phyloP scores from a whole-genome alignment of 192 early-diverging fungal genomes.

The Coemansia furcata region DNA sequence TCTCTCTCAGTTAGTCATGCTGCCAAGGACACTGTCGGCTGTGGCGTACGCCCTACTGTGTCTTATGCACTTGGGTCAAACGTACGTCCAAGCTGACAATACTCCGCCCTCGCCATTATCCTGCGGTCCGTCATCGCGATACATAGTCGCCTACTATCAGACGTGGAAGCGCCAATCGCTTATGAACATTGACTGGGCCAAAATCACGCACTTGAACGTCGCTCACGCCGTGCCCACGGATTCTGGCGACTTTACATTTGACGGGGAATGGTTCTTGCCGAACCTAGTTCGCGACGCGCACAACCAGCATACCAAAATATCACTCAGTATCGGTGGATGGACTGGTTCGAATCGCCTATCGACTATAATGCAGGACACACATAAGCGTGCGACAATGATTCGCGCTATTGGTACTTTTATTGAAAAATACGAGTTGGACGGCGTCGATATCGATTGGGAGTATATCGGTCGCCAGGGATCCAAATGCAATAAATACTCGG shows the following conservation, averaged over 20 bases:
- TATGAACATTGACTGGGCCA: conserved; percentile 48
- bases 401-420: conserved; percentile 58
- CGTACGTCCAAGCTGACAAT: neutral
- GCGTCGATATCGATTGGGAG: conserved; percentile 68
- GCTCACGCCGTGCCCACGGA: conserved; percentile 55
- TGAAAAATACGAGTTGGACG: conserved; percentile 58
- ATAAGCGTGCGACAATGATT: conserved; percentile 57
- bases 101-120: neutral
- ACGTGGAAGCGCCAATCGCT: conserved; percentile 48
- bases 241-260: conserved; percentile 47
- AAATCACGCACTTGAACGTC: conserved; percentile 43
- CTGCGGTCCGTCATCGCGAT: conserved; percentile 46
- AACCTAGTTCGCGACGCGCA: conserved; percentile 52
- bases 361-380: conserved; percentile 52
- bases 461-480: conserved; percentile 58
- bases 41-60: neutral
- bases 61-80: neutral
- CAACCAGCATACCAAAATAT: conserved; percentile 51
- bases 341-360: conserved; percentile 68
- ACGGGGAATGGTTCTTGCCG: conserved; percentile 57
- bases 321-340: conserved; percentile 73
- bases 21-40: neutral
- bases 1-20: neutral
- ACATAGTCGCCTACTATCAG: conserved; percentile 49
- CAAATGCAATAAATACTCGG: conserved; percentile 55